These are phyloP conservation scores for Closterium sp. DNA, from an alignment of 139 green algal species.

Conservation along the genomic window DNA sequence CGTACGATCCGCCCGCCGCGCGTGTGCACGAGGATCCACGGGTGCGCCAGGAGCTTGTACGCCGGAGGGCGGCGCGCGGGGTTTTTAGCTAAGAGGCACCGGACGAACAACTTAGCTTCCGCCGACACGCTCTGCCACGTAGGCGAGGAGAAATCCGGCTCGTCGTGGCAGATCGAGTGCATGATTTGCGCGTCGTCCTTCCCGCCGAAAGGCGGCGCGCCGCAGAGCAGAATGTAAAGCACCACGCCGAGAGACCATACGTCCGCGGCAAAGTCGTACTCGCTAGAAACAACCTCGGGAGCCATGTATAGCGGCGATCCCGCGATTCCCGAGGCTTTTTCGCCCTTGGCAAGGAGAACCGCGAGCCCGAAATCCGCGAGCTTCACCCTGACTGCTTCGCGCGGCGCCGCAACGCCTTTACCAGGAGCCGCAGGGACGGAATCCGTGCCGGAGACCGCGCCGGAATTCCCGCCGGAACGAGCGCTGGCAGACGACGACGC, in stretches of 20 bases:
- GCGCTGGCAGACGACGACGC: neutral
- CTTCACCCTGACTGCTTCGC: conserved; percentile 6
- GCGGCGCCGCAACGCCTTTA: neutral
- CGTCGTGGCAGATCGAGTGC: neutral
- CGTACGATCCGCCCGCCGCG: neutral
- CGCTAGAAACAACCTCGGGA: conserved; percentile 72
- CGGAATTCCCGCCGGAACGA: neutral
- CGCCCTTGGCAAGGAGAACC: conserved; percentile 26
- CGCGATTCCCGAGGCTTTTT: conserved; percentile 81
- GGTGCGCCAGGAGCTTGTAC: conserved; percentile 53
- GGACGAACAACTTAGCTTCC: neutral
- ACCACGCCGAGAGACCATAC: conserved; percentile 94
- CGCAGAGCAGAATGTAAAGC: conserved; percentile 93
- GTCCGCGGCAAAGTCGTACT: conserved; percentile 82
- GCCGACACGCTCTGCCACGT: neutral
- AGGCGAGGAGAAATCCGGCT: neutral
- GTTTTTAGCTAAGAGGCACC: neutral
- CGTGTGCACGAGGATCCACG: conserved; percentile 71
- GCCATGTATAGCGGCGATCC: conserved; percentile 91
- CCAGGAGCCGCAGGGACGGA: neutral
- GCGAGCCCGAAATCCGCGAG: conserved; percentile 22
- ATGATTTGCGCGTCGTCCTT: conserved; percentile 5
- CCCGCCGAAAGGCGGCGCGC: conserved; percentile 84
- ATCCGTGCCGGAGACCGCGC: neutral
- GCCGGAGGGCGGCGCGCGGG: neutral